Evolutionary conservation across 495 filamentous ascomycete species (phyloP), one percentile per base, ranked within the genome.

Genomic region (Daldinia grandis): DNA sequence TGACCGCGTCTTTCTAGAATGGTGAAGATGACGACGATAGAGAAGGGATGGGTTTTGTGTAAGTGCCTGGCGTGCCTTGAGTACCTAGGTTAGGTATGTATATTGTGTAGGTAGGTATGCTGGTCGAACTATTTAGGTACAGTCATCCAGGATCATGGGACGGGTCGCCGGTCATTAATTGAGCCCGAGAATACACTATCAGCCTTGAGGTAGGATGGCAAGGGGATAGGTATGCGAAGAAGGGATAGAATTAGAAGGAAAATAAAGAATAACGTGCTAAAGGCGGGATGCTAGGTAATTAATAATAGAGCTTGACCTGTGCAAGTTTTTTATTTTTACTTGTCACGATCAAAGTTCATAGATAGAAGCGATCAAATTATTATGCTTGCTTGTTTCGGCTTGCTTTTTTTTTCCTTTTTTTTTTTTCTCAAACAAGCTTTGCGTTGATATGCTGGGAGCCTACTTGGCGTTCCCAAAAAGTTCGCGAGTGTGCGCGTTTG

Each of bases 111-210:
- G 42, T 10, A 10, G 19, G 19, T 50, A 50, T 53, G 24, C 19
- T 47, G 42, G 42, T 15, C 25, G n/a, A 53, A 53, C 14, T 53
- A 53, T 14, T 25, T 51, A 59, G 27, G 56, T 59, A 59, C 19
- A 44, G 37, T 40, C 15, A 42, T 42, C 57, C 63, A 47, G 62
- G 64, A 60, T 54, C 53, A 44, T 33, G 21, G 33, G 51, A 49
- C 58, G 53, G 55, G 54, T 25, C 2, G 31, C 64, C 64, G 69
- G 69, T 38, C 33, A 63, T 63, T 67, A 63, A 71, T 55, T 59
- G 69, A 67, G 59, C 62, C 69, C 69, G 62, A 71, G 42, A 51
- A 66, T 62, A n/a, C n/a, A n/a, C n/a, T n/a, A 66, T 58, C 33
- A 58, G 56, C 47, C 62, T 61, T 47, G 27, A 60, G 30, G 61